Evolutionary conservation across 139 green algal species (phyloP).

Genomic region (Closterium sp.): DNA sequence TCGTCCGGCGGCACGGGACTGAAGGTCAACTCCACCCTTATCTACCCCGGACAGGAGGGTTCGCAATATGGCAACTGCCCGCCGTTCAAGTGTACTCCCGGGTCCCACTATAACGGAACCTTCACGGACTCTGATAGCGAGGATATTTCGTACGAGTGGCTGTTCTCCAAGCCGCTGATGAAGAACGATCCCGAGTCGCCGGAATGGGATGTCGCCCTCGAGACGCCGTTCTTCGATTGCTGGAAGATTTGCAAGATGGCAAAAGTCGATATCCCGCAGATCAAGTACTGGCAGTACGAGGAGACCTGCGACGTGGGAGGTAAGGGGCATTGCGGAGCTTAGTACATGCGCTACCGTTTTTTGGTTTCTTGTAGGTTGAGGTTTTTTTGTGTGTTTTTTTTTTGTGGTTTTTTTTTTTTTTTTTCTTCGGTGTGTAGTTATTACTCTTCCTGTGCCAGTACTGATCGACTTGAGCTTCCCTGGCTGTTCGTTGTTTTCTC

Average conservation of each 20-base stretch:
- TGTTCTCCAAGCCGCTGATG: not conserved
- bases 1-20: not conserved
- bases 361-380: too few species aligned
- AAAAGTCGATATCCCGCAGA: not conserved
- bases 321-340: not conserved
- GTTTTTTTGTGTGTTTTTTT: too few species aligned
- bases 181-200: not conserved
- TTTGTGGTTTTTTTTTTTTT: not conserved
- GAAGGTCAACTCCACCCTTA: not conserved
- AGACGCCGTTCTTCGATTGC: not conserved
- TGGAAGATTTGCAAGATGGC: not conserved
- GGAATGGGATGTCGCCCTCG: not conserved
- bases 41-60: not conserved
- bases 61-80: not conserved
- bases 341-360: too few species aligned
- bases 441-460: too few species aligned
- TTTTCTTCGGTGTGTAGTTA: too few species aligned
- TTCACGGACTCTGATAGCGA: not conserved
- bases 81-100: not conserved
- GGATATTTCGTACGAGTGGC: not conserved
- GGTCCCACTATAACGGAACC: not conserved
- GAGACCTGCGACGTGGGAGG: conserved; percentile 3
- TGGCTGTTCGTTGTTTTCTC: too few species aligned
- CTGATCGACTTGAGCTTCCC: too few species aligned
- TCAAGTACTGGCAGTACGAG: not conserved